These are phyloP conservation scores for Citrus sinensis DNA, from an alignment of 345 rosid genomes.

Conservation along the genomic window DVS_A1.0 CM039168.1:1582501-1583000, in stretches of 20 bases:
- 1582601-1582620: constrained; percentile 38
- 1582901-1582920: background rate
- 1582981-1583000: background rate
- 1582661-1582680: constrained; percentile 30
- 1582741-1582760: constrained; percentile 10
- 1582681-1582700: background rate
- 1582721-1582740: background rate
- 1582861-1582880: constrained; percentile 34
- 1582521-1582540: background rate
- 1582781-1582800: constrained; percentile 33
- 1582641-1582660: constrained; percentile 22
- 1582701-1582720: background rate
- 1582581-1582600: constrained; percentile 37
- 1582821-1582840: constrained; percentile 42
- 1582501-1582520: too few species aligned
- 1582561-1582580: constrained; percentile 1
- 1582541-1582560: background rate
- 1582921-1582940: background rate
- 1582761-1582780: constrained; percentile 32
- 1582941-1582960: background rate
- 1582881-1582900: background rate
- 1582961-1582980: background rate
- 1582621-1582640: constrained; percentile 18
- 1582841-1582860: constrained; percentile 29
- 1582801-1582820: constrained; percentile 52